These are phyloP conservation scores for Taiwanofungus camphoratus DNA, from an alignment of 1,284 basidiomycete species.

Conservation along the genomic window DNA sequence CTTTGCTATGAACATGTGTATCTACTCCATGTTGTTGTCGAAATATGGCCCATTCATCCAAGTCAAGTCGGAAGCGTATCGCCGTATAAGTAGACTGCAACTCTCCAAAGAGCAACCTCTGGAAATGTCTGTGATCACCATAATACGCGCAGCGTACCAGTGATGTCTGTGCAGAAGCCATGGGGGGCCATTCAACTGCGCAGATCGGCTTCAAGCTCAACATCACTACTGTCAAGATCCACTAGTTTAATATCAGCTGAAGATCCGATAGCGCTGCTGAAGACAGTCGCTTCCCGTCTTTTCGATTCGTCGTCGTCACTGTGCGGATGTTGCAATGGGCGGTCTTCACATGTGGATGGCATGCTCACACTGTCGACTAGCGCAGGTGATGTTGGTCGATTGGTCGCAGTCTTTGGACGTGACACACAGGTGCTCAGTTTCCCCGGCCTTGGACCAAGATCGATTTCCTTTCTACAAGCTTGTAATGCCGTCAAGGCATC, in stretches of 20 bases:
- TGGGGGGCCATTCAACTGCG: neutral
- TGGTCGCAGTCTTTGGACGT: conserved; percentile 10
- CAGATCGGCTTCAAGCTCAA: conserved; percentile 12
- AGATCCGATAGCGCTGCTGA: conserved; percentile 14
- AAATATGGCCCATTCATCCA: too few relatives aligned
- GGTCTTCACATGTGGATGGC: too few relatives aligned
- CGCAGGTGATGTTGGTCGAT: neutral
- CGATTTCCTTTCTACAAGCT: conserved; percentile 39
- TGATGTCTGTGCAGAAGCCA: neutral
- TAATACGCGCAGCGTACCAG: neutral
- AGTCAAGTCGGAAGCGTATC: too few relatives aligned
- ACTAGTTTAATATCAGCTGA: conserved; percentile 15
- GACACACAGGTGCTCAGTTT: conserved; percentile 30
- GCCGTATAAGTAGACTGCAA: too few relatives aligned
- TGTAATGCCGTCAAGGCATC: conserved; percentile 45
- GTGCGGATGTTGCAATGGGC: conserved; percentile 14
- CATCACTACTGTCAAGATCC: conserved; percentile 26
- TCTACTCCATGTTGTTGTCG: too few relatives aligned
- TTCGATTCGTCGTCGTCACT: conserved; percentile 23
- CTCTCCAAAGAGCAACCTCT: too few relatives aligned
- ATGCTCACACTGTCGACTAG: too few relatives aligned
- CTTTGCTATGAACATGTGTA: too few relatives aligned
- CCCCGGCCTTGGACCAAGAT: conserved; percentile 51
- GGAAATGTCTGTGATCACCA: neutral
- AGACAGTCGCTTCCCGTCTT: conserved; percentile 13